These are phyloP conservation scores for Pyricularia pennisetigena DNA, from an alignment of 2,329 filamentous ascomycete species.

Conservation along the genomic window DNA sequence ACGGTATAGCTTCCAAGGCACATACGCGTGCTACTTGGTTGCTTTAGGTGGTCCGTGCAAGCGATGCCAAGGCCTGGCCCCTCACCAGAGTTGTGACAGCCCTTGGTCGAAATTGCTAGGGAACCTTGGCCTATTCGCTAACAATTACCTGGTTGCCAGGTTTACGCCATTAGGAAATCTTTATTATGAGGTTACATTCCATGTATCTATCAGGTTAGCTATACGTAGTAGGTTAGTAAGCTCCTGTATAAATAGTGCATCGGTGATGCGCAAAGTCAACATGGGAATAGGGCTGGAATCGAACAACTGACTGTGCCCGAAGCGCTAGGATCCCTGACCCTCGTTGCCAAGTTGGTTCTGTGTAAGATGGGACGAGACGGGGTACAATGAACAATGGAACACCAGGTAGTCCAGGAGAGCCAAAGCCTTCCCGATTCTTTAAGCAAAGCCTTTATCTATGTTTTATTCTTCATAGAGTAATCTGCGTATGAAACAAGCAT, in stretches of 20 bases:
- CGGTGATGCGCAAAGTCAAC: neutral
- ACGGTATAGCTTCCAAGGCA: neutral
- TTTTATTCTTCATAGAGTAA: neutral
- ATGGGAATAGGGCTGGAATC: neutral
- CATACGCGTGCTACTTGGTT: neutral
- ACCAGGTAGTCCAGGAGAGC: too few species aligned
- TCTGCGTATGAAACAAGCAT: neutral
- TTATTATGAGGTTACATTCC: neutral
- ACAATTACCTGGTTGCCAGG: neutral
- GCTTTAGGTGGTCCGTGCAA: neutral
- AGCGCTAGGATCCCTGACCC: too few species aligned
- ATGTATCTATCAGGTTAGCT: neutral
- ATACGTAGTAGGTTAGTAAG: neutral
- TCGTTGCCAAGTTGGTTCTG: too few species aligned
- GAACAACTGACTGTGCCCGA: too few species aligned
- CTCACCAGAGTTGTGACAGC: neutral
- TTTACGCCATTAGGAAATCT: neutral
- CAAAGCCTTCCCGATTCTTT: too few species aligned
- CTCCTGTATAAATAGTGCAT: neutral
- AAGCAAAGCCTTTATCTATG: too few species aligned
- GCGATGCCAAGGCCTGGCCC: neutral
- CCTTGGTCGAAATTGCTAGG: neutral
- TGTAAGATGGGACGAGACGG: too few species aligned
- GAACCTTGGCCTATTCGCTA: neutral
- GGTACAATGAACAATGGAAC: too few species aligned